Evolutionary conservation across 2,329 filamentous ascomycete species (phyloP).

Genomic region (Pestalotiopsis sp.): DNA sequence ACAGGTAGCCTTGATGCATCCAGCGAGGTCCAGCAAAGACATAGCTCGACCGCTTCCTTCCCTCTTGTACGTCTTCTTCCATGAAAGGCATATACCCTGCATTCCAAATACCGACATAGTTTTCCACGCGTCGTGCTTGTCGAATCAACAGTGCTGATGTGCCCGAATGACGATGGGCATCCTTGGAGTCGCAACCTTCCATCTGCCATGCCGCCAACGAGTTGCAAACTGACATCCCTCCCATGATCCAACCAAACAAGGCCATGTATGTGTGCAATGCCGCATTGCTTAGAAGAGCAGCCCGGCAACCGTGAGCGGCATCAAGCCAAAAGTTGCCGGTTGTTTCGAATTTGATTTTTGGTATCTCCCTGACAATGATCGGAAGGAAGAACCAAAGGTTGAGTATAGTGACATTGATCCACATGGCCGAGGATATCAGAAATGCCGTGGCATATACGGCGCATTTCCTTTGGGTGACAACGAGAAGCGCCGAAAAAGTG

Average conservation of each 20-base stretch:
- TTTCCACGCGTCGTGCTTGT: slow-evolving; percentile 12
- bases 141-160: slow-evolving; percentile 11
- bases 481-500: slow-evolving; percentile 20
- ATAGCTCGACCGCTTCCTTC: neutral
- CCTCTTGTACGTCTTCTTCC: neutral
- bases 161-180: slow-evolving; percentile 13
- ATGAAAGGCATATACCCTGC: slow-evolving; percentile 2
- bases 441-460: slow-evolving; percentile 21
- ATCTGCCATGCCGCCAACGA: slow-evolving; percentile 21
- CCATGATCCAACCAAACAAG: slow-evolving; percentile 25
- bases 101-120: slow-evolving; percentile 20
- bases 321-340: neutral
- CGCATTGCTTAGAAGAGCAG: slow-evolving; percentile 13
- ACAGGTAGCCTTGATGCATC: slow-evolving; percentile 15
- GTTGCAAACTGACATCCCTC: slow-evolving; percentile 26
- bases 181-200: slow-evolving; percentile 19
- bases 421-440: slow-evolving; percentile 25
- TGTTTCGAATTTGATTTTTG: slow-evolving; percentile 13
- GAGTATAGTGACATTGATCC: slow-evolving; percentile 23
- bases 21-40: slow-evolving; percentile 18
- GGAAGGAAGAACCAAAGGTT: slow-evolving; percentile 27
- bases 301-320: neutral
- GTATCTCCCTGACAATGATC: slow-evolving; percentile 19
- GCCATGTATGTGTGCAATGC: slow-evolving; percentile 21
- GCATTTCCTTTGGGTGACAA: slow-evolving; percentile 20